Conservation (phyloP, 306 rosid genomes). For the Ziziphus jujuba region DNA sequence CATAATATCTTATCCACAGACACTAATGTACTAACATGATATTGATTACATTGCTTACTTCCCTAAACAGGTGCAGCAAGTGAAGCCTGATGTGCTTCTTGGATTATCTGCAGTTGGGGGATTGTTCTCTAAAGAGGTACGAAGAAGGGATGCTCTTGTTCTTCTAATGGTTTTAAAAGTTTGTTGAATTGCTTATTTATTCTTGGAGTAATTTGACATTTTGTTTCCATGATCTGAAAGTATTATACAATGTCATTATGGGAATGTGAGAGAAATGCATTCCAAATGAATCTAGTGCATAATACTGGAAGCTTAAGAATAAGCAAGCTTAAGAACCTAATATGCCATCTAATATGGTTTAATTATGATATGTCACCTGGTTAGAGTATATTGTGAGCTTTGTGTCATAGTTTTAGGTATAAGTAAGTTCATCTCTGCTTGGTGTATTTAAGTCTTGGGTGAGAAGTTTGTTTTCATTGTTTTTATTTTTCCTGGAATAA, state of each 20-base stretch:
- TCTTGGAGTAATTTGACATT: background rate
- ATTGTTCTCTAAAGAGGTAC: constrained; percentile 91
- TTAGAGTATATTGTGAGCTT: background rate
- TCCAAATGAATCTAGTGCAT: background rate
- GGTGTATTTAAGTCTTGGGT: too few species aligned
- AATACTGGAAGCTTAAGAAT: background rate
- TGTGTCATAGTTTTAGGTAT: too few species aligned
- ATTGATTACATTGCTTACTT: constrained; percentile 25
- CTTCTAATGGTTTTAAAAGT: background rate
- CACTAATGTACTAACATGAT: constrained; percentile 1
- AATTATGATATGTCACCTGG: background rate
- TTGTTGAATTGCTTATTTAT: background rate
- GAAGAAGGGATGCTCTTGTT: constrained; percentile 8
- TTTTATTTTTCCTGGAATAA: too few species aligned
- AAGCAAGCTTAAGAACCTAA: background rate
- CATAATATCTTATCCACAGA: background rate
- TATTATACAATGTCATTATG: background rate
- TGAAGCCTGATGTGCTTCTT: constrained; percentile 97
- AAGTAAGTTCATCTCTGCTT: too few species aligned
- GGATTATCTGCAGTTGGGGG: constrained; percentile 99
- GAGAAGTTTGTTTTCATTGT: too few species aligned
- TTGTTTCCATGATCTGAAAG: background rate
- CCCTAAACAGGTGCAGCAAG: constrained; percentile 72
- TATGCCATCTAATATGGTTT: background rate
- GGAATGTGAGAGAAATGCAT: background rate